phyloP scores from a whole-genome alignment of 2,329 filamentous ascomycete genomes.

The Colletotrichum falcatum region DNA sequence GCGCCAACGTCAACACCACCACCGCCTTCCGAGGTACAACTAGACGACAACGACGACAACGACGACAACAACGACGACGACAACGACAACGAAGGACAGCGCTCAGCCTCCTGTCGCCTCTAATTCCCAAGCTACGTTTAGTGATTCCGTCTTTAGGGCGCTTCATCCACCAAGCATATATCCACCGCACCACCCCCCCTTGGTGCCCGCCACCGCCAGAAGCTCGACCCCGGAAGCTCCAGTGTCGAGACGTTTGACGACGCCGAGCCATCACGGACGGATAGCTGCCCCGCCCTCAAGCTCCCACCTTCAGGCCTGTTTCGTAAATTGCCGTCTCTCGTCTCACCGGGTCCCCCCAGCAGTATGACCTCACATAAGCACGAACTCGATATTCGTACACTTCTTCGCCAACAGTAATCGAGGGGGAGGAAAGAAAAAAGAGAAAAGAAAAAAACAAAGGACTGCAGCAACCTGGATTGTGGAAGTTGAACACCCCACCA shows the following conservation, averaged over 20 bases:
- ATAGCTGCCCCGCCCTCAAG: slow-evolving; percentile 26
- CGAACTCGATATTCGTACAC: slow-evolving; percentile 12
- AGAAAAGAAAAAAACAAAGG: background rate
- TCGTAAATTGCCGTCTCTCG: slow-evolving; percentile 19
- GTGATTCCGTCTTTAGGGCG: slow-evolving; percentile 18
- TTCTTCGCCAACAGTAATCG: slow-evolving; percentile 20
- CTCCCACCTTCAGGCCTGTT: slow-evolving; percentile 15
- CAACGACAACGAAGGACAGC: background rate
- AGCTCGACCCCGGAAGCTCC: slow-evolving; percentile 5
- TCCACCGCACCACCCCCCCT: background rate
- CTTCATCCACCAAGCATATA: slow-evolving; percentile 34
- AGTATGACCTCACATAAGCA: slow-evolving; percentile 40
- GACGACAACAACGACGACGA: background rate
- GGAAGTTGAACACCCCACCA: background rate
- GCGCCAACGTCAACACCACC: slow-evolving; percentile 39
- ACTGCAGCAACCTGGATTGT: background rate
- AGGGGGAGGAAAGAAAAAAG: too few relatives aligned
- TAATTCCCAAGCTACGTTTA: slow-evolving; percentile 21
- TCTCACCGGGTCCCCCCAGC: slow-evolving; percentile 27
- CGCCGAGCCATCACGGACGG: slow-evolving; percentile 10
- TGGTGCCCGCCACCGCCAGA: slow-evolving; percentile 4
- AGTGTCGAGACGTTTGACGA: background rate
- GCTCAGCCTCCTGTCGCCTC: background rate
- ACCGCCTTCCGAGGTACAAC: slow-evolving; percentile 6
- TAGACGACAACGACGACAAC: background rate